Conservation (phyloP, 192 early-diverging fungal genomes). For the Chytriomyces hyalinus region DNA sequence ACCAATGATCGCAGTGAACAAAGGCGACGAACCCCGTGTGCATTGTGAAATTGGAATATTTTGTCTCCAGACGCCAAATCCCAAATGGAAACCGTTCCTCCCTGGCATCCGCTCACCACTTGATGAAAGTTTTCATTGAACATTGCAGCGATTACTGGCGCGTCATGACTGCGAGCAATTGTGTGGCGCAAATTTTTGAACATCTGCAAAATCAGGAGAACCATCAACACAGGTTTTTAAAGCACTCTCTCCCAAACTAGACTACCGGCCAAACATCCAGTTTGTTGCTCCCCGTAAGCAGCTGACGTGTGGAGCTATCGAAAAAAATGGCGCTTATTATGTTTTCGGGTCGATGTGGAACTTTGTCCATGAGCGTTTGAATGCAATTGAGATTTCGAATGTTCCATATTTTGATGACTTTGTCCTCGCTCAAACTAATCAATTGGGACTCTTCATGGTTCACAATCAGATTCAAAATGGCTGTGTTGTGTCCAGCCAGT, state of each 20-base stretch:
- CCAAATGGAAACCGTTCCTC: conserved; percentile 63
- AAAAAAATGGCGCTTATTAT: conserved; percentile 62
- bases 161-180: conserved; percentile 54
- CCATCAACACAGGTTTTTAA: conserved; percentile 4
- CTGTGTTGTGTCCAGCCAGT: conserved; percentile 60
- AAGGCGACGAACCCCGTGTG: conserved; percentile 53
- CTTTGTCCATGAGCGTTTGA: conserved; percentile 64
- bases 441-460: conserved; percentile 66
- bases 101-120: conserved; percentile 58
- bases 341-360: conserved; percentile 63
- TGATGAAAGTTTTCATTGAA: conserved; percentile 70
- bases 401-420: conserved; percentile 69
- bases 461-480: conserved; percentile 54
- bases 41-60: conserved; percentile 65
- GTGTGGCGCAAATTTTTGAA: conserved; percentile 53
- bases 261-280: conserved; percentile 59
- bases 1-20: not conserved
- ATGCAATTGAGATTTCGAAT: conserved; percentile 62
- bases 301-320: conserved; percentile 54
- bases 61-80: conserved; percentile 60
- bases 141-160: conserved; percentile 58
- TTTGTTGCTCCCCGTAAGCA: conserved; percentile 62
- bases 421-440: conserved; percentile 66
- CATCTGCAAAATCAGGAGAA: conserved; percentile 32
- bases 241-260: not conserved